These are phyloP conservation scores for Gyrodon lividus DNA, from an alignment of 768 basidiomycete species.

Conservation along the genomic window DNA sequence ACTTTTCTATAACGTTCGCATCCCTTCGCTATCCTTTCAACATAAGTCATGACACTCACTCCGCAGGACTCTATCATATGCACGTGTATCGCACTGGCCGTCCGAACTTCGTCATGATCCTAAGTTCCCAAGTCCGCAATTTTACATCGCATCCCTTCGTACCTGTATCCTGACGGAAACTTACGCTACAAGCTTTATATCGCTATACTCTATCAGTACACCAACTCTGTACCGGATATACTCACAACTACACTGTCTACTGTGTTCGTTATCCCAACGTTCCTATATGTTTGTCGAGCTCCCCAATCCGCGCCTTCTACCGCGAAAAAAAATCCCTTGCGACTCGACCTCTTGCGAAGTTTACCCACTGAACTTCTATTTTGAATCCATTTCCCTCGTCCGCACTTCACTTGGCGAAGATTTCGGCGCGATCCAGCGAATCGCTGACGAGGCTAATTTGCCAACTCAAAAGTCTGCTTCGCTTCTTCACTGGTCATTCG, in stretches of 20 bases:
- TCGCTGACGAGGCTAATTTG: conserved; percentile 8
- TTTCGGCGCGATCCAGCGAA: conserved; percentile 9
- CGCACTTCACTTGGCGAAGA: conserved; percentile 28
- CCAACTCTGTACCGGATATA: conserved; percentile 3
- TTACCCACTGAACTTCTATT: conserved; percentile 18
- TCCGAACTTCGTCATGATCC: conserved; percentile 43
- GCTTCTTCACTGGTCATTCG: not conserved
- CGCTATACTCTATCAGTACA: conserved; percentile 10
- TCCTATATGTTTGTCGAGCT: conserved; percentile 21
- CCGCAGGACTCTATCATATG: conserved; percentile 69
- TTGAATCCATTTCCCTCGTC: conserved; percentile 16
- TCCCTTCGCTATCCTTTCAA: conserved; percentile 5
- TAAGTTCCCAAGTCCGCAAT: not conserved
- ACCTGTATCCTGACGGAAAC: conserved; percentile 22
- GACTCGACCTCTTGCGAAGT: not conserved
- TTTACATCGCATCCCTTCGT: conserved; percentile 8
- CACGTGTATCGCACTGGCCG: conserved; percentile 61
- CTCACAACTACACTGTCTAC: conserved; percentile 13
- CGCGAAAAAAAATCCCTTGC: conserved; percentile 9
- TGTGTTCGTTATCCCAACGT: conserved; percentile 15
- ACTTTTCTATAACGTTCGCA: conserved; percentile 72
- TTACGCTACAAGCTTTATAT: conserved; percentile 15
- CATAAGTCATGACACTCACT: conserved; percentile 10
- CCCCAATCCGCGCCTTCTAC: conserved; percentile 11
- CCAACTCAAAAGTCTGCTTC: conserved; percentile 8